Evolutionary conservation across 192 early-diverging fungal species (phyloP), one percentile per base, ranked within the genome.

Genomic region (Coemansia sp.): DNA sequence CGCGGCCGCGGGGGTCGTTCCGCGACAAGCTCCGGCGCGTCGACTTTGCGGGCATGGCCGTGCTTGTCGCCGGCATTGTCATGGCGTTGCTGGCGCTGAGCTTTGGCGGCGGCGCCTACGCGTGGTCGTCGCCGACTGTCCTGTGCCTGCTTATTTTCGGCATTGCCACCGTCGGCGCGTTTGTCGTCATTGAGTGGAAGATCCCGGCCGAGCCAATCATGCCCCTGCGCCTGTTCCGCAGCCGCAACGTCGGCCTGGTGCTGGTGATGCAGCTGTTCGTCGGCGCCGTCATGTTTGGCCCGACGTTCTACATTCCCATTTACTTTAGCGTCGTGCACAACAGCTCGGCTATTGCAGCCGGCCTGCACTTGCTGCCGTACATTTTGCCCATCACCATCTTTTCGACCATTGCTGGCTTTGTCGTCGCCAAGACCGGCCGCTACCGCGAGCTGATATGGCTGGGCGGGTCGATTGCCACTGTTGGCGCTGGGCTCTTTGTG

Each of bases 291-390:
- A 85, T 91, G 65, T 85, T 89, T 57, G 88, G 78, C 22, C 86
- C 85, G 0, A 66, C 87, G 3, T 92, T 87, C 58, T 91, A 86
- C 70, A 64, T 87, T 24, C 90, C 92, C 39, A 63, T 91, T 20
- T 90, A 83, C 40, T 93, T 87, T 71, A 87, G 84, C 68, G 74
- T 94, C 47, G 92, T 93, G n/a, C 77, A 86, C 53, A 89, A 89
- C 66, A 73, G 86, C 29, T 73, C 88, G 46, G 89, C 96, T 5
- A 92, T 91, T 8, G 11, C 71, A 3, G 83, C 91, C 12, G 94
- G 94, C 24, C 61, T 98, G 31, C 84, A 91, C 57, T 74, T 90
- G 53, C 76, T 98, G 49, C 93, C 95, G 1, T 73, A 93, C n/a
- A 87, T 96, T 43, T 65, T 93, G 40, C 85, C 86, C 39, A 74